These are phyloP conservation scores for Fragaria iinumae DNA, from an alignment of 306 rosid genomes.

Conservation along the genomic window DNA sequence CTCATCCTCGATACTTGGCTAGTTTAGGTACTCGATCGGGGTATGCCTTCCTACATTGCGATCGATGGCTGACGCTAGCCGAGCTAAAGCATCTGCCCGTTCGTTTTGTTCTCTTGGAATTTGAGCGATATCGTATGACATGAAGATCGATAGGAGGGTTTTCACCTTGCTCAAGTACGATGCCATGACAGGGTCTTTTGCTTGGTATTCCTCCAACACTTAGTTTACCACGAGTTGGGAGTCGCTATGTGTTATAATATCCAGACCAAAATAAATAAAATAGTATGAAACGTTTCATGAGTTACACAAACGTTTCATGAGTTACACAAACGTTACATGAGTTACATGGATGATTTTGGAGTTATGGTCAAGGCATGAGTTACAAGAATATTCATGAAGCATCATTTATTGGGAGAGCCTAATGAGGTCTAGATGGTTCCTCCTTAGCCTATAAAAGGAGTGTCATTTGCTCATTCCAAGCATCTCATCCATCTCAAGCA, in stretches of 20 bases:
- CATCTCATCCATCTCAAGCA: too few species aligned
- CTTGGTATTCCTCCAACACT: background rate
- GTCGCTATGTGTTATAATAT: background rate
- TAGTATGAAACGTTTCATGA: too few species aligned
- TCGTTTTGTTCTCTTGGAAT: background rate
- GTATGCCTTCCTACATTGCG: background rate
- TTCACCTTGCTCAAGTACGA: background rate
- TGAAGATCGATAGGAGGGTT: background rate
- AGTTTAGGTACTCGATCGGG: background rate
- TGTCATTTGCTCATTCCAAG: too few species aligned
- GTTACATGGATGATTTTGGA: too few species aligned
- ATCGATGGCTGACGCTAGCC: background rate
- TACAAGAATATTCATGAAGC: too few species aligned
- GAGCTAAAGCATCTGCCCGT: background rate
- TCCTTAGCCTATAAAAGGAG: too few species aligned
- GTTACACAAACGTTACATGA: too few species aligned
- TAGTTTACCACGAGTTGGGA: background rate
- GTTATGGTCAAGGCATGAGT: too few species aligned
- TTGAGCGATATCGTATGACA: background rate
- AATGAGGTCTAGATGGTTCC: too few species aligned
- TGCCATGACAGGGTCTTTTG: background rate
- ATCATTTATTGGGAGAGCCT: too few species aligned
- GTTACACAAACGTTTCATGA: too few species aligned
- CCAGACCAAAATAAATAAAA: too few species aligned
- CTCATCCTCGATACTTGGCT: background rate